Conservation (phyloP, 345 rosid genomes). For the Ceriops tagal region DNA sequence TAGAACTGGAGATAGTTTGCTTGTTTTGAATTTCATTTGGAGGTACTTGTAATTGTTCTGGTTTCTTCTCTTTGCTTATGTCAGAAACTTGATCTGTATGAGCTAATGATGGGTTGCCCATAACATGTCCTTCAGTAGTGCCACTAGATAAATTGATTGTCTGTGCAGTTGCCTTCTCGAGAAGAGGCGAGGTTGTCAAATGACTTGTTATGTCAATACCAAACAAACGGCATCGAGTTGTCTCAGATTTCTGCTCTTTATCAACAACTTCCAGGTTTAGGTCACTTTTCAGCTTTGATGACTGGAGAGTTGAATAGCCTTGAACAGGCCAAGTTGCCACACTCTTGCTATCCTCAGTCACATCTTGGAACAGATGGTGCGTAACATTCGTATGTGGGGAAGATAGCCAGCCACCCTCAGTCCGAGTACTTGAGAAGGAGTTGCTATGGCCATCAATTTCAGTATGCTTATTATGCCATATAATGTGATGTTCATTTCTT, state of each 20-base stretch:
- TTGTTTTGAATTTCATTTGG: conserved; percentile 63
- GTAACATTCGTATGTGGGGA: conserved; percentile 42
- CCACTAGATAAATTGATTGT: conserved; percentile 12
- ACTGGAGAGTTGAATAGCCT: conserved; percentile 36
- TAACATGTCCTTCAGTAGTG: conserved; percentile 30
- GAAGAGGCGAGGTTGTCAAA: conserved; percentile 1
- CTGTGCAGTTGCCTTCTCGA: conserved; percentile 9
- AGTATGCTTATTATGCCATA: conserved; percentile 46
- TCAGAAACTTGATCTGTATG: conserved; percentile 57
- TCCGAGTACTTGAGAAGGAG: conserved; percentile 35
- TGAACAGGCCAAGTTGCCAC: conserved; percentile 41
- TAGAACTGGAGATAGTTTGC: conserved; percentile 22
- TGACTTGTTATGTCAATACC: conserved; percentile 27
- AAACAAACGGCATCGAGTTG: conserved; percentile 22
- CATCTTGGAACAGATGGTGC: conserved; percentile 46
- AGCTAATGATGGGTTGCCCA: conserved; percentile 23
- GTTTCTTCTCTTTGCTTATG: conserved; percentile 46
- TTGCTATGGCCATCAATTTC: conserved; percentile 38
- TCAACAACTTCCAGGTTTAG: conserved; percentile 11
- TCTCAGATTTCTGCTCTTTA: conserved; percentile 19
- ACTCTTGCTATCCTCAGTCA: conserved; percentile 50
- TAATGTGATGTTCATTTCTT: conserved; percentile 38
- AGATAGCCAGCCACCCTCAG: conserved; percentile 50
- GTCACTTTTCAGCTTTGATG: conserved; percentile 39
- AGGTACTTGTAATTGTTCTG: conserved; percentile 42